Conservation (phyloP, 305 asterid species). For the Solanum chacoense region DNA sequence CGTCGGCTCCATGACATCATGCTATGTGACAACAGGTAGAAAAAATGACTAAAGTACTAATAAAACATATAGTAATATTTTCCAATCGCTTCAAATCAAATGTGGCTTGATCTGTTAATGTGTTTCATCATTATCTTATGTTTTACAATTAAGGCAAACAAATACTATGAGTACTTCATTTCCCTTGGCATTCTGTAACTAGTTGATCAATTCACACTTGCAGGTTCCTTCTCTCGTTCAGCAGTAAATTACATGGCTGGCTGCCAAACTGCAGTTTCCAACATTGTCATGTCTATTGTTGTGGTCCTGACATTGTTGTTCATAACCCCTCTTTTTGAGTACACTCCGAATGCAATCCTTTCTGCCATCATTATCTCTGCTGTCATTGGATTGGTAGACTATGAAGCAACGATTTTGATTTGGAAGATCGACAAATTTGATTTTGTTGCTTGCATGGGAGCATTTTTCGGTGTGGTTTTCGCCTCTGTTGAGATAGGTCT, state of each 20-base stretch:
- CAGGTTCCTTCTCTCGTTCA: conserved; percentile 66
- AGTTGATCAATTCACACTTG: background rate
- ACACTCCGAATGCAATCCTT: conserved; percentile 69
- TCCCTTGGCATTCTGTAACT: background rate
- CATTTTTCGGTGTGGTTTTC: conserved; percentile 61
- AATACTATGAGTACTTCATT: background rate
- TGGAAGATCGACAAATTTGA: conserved; percentile 71
- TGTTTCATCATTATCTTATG: background rate
- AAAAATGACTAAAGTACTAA: background rate
- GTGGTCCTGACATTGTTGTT: conserved; percentile 42
- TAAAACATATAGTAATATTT: background rate
- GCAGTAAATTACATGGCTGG: conserved; percentile 70
- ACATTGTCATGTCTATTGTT: conserved; percentile 55
- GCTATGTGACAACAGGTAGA: conserved; percentile 62
- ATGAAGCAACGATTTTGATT: conserved; percentile 34
- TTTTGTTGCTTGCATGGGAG: conserved; percentile 71
- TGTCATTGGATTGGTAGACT: conserved; percentile 43
- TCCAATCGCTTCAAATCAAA: background rate
- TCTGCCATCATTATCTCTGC: conserved; percentile 62
- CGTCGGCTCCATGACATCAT: conserved; percentile 64
- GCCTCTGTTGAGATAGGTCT: conserved; percentile 57
- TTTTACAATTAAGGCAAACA: background rate
- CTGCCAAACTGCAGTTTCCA: conserved; percentile 53
- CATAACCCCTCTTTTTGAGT: conserved; percentile 50
- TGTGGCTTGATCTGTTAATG: background rate